phyloP scores from a whole-genome alignment of 2,329 filamentous ascomycete genomes.

The Scedosporium apiospermum region DNA sequence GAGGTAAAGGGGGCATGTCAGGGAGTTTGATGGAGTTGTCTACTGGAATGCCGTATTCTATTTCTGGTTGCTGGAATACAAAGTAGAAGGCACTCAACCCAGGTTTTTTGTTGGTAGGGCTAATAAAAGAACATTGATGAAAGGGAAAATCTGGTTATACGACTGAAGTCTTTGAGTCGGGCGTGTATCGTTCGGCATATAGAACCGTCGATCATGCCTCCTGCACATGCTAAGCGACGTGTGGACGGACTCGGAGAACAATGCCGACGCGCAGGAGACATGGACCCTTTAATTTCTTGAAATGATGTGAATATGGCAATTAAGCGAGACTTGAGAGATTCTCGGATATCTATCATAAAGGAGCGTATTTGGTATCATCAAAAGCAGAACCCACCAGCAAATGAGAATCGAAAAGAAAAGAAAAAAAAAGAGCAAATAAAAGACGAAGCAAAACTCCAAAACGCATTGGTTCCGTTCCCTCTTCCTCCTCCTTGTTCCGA shows the following conservation, averaged over 20 bases:
- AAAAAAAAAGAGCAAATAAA: not conserved
- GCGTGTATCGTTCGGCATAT: not conserved
- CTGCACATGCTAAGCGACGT: no score
- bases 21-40: not conserved
- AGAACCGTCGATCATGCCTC: not conserved
- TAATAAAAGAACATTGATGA: not conserved
- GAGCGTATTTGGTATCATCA: not conserved
- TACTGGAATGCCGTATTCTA: not conserved
- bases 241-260: not conserved
- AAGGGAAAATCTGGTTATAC: not conserved
- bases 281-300: not conserved
- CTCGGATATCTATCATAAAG: not conserved
- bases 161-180: not conserved
- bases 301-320: not conserved
- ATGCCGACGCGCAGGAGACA: not conserved
- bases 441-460: not conserved
- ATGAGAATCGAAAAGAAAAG: not conserved
- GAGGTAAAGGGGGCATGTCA: not conserved
- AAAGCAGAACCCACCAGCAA: not conserved
- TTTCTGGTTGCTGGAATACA: not conserved
- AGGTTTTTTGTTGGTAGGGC: not conserved
- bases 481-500: not conserved
- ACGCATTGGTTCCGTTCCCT: not conserved
- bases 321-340: not conserved
- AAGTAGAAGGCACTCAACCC: not conserved